phyloP scores from a whole-genome alignment of 176 grass and related monocot genomes.

The Cocos nucifera region DNA sequence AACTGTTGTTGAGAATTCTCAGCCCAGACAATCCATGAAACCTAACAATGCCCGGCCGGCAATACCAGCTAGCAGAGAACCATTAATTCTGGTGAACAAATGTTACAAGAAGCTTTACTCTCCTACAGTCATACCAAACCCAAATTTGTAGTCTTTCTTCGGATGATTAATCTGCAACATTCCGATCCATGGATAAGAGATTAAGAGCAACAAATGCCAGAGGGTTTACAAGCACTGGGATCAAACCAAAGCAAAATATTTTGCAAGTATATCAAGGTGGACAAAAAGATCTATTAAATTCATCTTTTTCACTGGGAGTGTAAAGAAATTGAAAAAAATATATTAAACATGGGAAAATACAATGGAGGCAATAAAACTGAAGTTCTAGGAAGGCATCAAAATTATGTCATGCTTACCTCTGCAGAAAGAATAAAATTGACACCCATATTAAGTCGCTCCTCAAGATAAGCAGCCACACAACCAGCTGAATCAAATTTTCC shows the following conservation, averaged over 20 bases:
- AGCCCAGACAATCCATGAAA: constrained; percentile 1
- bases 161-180: constrained; percentile 74
- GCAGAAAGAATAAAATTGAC: constrained; percentile 96
- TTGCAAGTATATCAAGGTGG: too few species aligned
- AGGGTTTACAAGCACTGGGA: too few species aligned
- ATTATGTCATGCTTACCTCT: constrained; percentile 37
- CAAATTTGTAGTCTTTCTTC: constrained; percentile 99
- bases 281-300: too few species aligned
- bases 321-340: too few species aligned
- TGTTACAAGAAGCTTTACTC: constrained; percentile 42
- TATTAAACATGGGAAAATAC: not conserved
- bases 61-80: constrained; percentile 2
- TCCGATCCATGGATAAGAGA: too few species aligned
- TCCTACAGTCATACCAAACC: constrained; percentile 90
- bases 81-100: constrained; percentile 14
- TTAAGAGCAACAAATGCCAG: too few species aligned
- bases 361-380: not conserved
- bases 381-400: not conserved
- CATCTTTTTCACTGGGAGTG: too few species aligned
- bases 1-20: not conserved
- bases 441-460: constrained; percentile 96
- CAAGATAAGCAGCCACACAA: constrained; percentile 71
- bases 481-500: constrained; percentile 91
- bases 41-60: not conserved
- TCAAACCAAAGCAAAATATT: too few species aligned